Evolutionary conservation across 768 basidiomycete genomes (phyloP).

Genomic region (Leccinum variicolor): DNA sequence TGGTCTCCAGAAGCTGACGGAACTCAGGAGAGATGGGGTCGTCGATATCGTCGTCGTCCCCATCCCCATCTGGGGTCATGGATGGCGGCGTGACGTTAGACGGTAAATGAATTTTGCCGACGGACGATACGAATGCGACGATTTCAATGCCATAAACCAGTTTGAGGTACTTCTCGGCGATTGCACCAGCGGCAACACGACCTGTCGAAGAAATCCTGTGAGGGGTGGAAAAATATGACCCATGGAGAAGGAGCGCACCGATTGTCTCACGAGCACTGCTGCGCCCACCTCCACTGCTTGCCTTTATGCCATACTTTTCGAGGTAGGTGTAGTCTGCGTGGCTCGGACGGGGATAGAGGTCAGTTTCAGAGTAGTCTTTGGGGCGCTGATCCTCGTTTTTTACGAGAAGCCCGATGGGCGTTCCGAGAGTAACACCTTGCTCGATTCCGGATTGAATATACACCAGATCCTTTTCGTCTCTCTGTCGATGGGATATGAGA

Average conservation of each 20-base stretch:
- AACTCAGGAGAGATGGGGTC: conserved; percentile 86
- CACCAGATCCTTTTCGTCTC: conserved; percentile 94
- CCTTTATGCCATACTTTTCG: conserved; percentile 96
- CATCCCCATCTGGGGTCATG: conserved; percentile 41
- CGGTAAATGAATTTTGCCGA: conserved; percentile 88
- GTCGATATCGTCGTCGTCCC: conserved; percentile 58
- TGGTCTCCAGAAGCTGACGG: conserved; percentile 66
- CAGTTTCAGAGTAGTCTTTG: conserved; percentile 98
- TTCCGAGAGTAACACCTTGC: conserved; percentile 92
- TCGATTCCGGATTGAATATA: conserved; percentile 92
- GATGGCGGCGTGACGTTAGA: conserved; percentile 42
- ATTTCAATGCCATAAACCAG: conserved; percentile 88
- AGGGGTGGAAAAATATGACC: conserved; percentile 1
- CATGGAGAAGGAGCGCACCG: conserved; percentile 43
- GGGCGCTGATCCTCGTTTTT: conserved; percentile 98
- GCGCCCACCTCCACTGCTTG: conserved; percentile 93
- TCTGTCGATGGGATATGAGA: conserved; percentile 42
- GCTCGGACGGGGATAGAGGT: conserved; percentile 93
- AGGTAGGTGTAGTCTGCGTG: conserved; percentile 99
- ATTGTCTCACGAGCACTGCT: conserved; percentile 97
- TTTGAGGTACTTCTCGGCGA: conserved; percentile 94
- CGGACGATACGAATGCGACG: conserved; percentile 94
- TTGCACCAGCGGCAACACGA: conserved; percentile 96
- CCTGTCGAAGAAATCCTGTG: conserved; percentile 41
- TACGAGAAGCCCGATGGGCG: conserved; percentile 95